Evolutionary conservation across 1,139 yeast genomes (phyloP), one percentile per base, ranked within the genome.

Genomic region (Scheffersomyces illinoinensis): DNA sequence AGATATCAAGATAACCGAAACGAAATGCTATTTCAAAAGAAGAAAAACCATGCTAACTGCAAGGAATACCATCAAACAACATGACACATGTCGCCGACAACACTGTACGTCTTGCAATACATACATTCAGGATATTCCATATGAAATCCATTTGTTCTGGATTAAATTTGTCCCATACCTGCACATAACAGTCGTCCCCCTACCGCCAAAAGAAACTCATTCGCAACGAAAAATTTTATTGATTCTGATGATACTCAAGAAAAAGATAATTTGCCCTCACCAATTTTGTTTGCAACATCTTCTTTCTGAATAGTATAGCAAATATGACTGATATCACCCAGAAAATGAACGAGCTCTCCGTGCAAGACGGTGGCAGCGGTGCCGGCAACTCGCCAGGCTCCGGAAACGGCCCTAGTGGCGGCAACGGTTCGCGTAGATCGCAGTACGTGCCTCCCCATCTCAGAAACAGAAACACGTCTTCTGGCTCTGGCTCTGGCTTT

Each of bases 401-500:
- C 54, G 56, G 57, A 54, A 18, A 57, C 17, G 51, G 26, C 51
- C 21, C 21, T 21, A 48, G 51, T 6, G 63, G 54, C 62, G 43
- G 43, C 17, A 33, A 33, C 43, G 61, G 54, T 39, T 18, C 53
- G 14, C 48, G 59, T 21, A 53, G 57, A 21, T 53, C 58, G 53
- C 77, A 75, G 58, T 89, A 89, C 74, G 90, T 88, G 49, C 93
- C 93, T 61, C 93, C 93, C 63, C 92, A 87, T 74, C 80, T 85
- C 67, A 82, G 89, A 63, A 72, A 75, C 64, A 72, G 77, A 64
- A 20, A 21, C 51, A 24, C 26, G 21, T 18, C 51, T 20, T 52
- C 53, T 49, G 33, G 52, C n/a, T 75, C 53, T 49, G 33, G 52
- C n/a, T 75, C 77, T 54, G 76, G 79, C 23, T 59, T 59, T 46